phyloP scores from a whole-genome alignment of 169 alveolate genomes.

The Plasmodium gaboni region DNA sequence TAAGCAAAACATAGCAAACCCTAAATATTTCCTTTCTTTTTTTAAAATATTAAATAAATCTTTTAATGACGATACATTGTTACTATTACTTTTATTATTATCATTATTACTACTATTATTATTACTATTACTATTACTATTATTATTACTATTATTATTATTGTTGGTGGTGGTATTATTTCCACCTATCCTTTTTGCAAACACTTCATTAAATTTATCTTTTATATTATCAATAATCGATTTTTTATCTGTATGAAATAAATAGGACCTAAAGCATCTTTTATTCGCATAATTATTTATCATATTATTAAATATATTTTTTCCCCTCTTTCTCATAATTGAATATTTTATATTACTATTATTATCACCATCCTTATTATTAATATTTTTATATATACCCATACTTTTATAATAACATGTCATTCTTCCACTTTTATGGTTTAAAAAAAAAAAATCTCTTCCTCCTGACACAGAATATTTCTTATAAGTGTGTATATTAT shows the following conservation, averaged over 20 bases:
- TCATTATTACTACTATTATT: too few relatives aligned
- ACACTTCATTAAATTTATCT: conserved; percentile 31
- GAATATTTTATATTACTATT: background rate
- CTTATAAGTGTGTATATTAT: background rate
- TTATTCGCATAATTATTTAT: background rate
- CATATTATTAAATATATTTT: too few relatives aligned
- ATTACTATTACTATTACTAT: too few relatives aligned
- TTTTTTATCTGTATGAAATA: background rate
- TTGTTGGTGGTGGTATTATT: background rate
- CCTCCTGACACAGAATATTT: background rate
- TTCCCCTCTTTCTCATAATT: too few relatives aligned
- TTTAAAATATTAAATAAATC: conserved; percentile 53
- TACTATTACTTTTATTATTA: too few relatives aligned
- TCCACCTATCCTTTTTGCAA: conserved; percentile 3
- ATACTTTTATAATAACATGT: too few relatives aligned
- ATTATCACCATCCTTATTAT: background rate
- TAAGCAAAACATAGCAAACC: conserved; percentile 30
- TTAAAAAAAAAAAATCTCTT: background rate
- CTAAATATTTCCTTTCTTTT: conserved; percentile 61
- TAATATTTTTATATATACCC: too few relatives aligned
- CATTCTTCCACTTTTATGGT: too few relatives aligned
- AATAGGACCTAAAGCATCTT: background rate
- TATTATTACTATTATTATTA: too few relatives aligned
- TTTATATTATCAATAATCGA: conserved; percentile 3
- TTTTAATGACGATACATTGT: conserved; percentile 36